Base-by-base conservation (phyloP, 2,329 filamentous ascomycete genomes). In the Herpotrichia juniperi region DNA sequence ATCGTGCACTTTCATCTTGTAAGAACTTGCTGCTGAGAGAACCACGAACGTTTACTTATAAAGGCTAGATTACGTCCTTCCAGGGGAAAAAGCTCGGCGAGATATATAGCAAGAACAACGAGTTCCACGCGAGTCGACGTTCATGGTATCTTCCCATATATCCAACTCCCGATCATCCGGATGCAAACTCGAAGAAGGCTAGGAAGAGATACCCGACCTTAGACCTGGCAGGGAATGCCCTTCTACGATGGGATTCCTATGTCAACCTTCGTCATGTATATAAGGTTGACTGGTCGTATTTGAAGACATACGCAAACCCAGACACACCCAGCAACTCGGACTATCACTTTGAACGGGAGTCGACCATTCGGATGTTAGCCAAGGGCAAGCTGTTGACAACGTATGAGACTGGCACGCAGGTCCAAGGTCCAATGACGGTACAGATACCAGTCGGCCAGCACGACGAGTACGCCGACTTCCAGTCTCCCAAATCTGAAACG, bases 1-100 rank as follows among this genome's bases (percentile, higher is more conserved):
- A 30, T 54, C 1, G 64, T 67, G n/a, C 69, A 73, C 48, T 72
- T 74, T 51, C 68, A 73, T 39, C 58, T 73, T 31, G 70, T 73
- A 53, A 63, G 69, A 57, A 31, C 14, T 16, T 8, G 10, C 21
- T n/a, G 42, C 21, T 11, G 34, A 37, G 16, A 7, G 21, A 7
- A 19, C 12, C 17, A 21, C 7, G 12, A 19, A 37, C 9, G 8
- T 4, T 12, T 44, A 49, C 59, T 66, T 25, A 71, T 50, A 37
- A 25, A 14, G 31, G 31, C 3, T 35, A 73, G 71, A 67, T 73
- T 12, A 71, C 69, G 2, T 72, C 69, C 4, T 62, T 73, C 42
- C 62, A 71, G 49, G 66, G 69, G 34, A 72, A 67, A 46, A 62
- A 55, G 16, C 62, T 74, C 9, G 52, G 66, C 25, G 61, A 72